phyloP scores from a whole-genome alignment of 1,139 yeast genomes.

The Suhomyces bolitotheri region DNA sequence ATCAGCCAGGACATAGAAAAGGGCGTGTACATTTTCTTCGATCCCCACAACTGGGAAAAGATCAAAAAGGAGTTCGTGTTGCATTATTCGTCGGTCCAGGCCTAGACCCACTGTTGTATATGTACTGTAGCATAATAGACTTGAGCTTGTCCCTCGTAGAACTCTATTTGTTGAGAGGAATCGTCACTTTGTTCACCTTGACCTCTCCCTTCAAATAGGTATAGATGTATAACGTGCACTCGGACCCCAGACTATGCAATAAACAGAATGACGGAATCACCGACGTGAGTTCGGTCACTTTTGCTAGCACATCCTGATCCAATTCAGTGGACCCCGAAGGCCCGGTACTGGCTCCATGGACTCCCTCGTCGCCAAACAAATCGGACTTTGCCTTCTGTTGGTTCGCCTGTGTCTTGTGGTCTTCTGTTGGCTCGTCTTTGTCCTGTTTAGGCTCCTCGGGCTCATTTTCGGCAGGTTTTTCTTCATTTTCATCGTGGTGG shows the following conservation, averaged over 20 bases:
- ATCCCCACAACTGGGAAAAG: conserved; percentile 95
- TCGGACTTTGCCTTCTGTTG: conserved; percentile 10
- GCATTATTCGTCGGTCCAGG: conserved; percentile 58
- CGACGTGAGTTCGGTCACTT: conserved; percentile 19
- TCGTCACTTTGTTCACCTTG: conserved; percentile 83
- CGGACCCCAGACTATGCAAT: conserved; percentile 74
- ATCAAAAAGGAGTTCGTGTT: conserved; percentile 80
- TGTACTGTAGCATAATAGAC: no score
- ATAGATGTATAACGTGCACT: conserved; percentile 82
- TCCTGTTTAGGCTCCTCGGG: conserved; percentile 10
- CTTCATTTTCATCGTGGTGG: conserved; percentile 18
- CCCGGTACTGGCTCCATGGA: conserved; percentile 9
- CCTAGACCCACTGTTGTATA: conserved; percentile 24
- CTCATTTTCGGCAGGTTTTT: conserved; percentile 2
- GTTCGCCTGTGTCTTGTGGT: conserved; percentile 1
- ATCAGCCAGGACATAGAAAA: conserved; percentile 86
- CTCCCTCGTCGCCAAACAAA: conserved; percentile 13
- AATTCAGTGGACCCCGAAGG: conserved; percentile 16
- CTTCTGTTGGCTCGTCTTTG: not conserved
- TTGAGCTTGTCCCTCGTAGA: no score
- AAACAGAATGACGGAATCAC: conserved; percentile 86
- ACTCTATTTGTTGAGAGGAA: no score
- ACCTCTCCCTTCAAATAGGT: conserved; percentile 79
- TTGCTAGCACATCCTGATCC: conserved; percentile 18
- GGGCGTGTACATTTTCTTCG: conserved; percentile 95